These are phyloP conservation scores for Hypericum androsaemum DNA, from an alignment of 345 rosid genomes.

Conservation along the genomic window DNA sequence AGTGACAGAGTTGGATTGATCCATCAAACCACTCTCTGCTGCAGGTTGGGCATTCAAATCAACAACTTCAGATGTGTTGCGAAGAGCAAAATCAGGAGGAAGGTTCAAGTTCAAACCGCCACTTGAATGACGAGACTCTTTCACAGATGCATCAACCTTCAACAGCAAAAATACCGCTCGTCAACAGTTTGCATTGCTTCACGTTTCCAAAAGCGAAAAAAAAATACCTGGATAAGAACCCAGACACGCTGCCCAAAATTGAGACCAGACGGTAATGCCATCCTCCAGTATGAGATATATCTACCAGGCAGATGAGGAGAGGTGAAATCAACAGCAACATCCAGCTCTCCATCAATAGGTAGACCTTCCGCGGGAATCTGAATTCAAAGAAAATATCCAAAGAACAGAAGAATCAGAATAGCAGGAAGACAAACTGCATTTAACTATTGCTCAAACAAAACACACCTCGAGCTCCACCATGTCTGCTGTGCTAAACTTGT, in stretches of 20 bases:
- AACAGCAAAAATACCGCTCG: not conserved
- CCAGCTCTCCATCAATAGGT: constrained; percentile 53
- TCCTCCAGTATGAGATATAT: constrained; percentile 82
- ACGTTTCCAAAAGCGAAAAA: not conserved
- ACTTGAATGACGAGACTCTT: constrained; percentile 19
- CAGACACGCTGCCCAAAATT: constrained; percentile 91
- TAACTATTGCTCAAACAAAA: not conserved
- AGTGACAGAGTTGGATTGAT: constrained; percentile 8
- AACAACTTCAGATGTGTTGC: constrained; percentile 17
- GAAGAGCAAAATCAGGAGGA: constrained; percentile 30
- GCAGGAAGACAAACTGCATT: not conserved
- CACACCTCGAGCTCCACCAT: constrained; percentile 47
- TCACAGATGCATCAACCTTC: constrained; percentile 56
- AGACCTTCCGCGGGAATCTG: constrained; percentile 67
- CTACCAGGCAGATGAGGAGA: constrained; percentile 70
- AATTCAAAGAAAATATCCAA: not conserved
- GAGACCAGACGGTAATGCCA: constrained; percentile 53
- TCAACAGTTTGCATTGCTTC: not conserved
- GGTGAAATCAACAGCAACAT: constrained; percentile 62
- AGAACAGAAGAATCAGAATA: no score
- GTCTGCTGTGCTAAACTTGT: constrained; percentile 32
- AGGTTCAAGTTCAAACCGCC: constrained; percentile 58
- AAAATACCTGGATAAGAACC: constrained; percentile 70
- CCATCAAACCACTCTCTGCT: constrained; percentile 20
- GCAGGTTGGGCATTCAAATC: constrained; percentile 29